Conservation (phyloP, 768 basidiomycete genomes). For the Suillus variegatus region DNA sequence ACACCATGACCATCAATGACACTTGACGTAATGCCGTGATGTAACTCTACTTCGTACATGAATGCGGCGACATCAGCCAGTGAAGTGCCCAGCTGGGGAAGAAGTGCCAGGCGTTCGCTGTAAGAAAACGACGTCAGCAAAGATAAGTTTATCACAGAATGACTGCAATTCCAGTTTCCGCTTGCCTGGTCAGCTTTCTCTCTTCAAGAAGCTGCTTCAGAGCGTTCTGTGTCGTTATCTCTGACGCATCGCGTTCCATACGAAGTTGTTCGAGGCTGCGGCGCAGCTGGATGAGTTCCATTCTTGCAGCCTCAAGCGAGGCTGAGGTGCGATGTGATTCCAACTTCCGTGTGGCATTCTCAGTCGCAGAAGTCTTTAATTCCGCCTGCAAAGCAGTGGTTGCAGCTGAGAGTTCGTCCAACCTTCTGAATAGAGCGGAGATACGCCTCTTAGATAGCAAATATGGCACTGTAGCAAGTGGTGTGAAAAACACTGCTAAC, state of each 20-base stretch:
- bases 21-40: constrained; percentile 33
- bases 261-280: constrained; percentile 34
- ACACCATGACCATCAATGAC: constrained; percentile 19
- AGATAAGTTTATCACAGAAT: constrained; percentile 14
- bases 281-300: constrained; percentile 35
- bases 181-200: constrained; percentile 33
- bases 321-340: constrained; percentile 25
- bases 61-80: constrained; percentile 69
- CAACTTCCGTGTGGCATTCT: neutral
- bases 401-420: constrained; percentile 30
- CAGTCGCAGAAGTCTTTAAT: constrained; percentile 9
- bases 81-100: constrained; percentile 39
- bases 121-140: constrained; percentile 15
- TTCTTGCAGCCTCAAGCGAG: constrained; percentile 33
- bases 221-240: constrained; percentile 34
- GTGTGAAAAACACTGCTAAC: constrained; percentile 50
- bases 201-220: constrained; percentile 31
- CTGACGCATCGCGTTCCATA: constrained; percentile 26
- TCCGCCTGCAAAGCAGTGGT: constrained; percentile 28
- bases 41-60: constrained; percentile 67
- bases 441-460: constrained; percentile 50
- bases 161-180: constrained; percentile 2
- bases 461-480: constrained; percentile 57
- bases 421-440: constrained; percentile 39
- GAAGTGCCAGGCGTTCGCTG: constrained; percentile 23